Percentiles rank a stretch among this genome's conserved stretches.
phyloP scores from a whole-genome alignment of 768 basidiomycete species.

The Serpula lacrymans region DNA sequence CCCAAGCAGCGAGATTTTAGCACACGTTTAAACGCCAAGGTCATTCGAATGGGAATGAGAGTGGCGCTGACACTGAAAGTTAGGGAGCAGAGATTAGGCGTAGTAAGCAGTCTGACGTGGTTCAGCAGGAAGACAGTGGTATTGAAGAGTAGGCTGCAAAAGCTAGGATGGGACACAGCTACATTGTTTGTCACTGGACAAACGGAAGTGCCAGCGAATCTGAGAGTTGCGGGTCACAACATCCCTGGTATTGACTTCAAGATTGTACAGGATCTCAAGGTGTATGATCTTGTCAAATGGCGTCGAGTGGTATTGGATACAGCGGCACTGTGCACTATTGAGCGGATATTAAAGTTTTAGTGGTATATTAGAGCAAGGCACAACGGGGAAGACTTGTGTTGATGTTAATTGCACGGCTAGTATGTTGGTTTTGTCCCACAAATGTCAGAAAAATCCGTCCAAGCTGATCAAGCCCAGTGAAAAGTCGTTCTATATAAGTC shows the following conservation, averaged over 20 bases:
- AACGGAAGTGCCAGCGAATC: conserved; percentile 45
- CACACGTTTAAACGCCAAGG: conserved; percentile 89
- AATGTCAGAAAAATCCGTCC: too few species aligned
- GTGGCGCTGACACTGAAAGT: conserved; percentile 85
- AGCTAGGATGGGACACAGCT: conserved; percentile 60
- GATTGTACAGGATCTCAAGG: conserved; percentile 62
- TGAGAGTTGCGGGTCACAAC: conserved; percentile 67
- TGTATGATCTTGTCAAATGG: conserved; percentile 86
- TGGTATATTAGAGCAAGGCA: too few species aligned
- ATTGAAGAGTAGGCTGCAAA: conserved; percentile 58
- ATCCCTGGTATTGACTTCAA: conserved; percentile 64
- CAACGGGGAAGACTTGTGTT: too few species aligned
- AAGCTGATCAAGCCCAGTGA: too few species aligned
- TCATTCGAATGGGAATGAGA: conserved; percentile 89
- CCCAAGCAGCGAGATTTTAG: conserved; percentile 91
- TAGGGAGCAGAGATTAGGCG: conserved; percentile 66
- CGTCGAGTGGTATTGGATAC: conserved; percentile 78
- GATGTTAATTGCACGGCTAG: too few species aligned
- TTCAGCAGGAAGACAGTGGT: conserved; percentile 68
- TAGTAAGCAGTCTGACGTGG: conserved; percentile 74
- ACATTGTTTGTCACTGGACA: conserved; percentile 77
- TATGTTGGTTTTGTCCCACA: too few species aligned
- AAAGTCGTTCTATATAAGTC: too few species aligned
- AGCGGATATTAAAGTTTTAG: conserved; percentile 59
- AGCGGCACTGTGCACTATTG: conserved; percentile 77